Base-by-base conservation (phyloP, 2,329 filamentous ascomycete species). In the Monosporascus sp. region DNA sequence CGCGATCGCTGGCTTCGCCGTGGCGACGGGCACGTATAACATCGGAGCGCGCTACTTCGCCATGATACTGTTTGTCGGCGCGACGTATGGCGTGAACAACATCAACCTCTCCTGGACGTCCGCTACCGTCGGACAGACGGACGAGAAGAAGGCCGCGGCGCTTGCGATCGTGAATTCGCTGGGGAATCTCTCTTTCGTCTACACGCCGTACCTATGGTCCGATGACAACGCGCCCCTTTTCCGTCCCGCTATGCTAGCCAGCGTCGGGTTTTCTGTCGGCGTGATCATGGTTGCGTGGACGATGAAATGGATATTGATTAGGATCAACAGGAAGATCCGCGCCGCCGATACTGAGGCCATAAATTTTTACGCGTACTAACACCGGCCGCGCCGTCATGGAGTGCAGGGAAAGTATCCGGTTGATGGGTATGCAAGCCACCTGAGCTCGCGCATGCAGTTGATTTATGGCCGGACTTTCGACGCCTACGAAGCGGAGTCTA, bases 91-190 rank as follows among this genome's bases (percentile, higher is more conserved):
- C 2, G 70, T 76, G 22, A 77, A 76, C 57, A 72, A 68, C 48
- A 68, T 78, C n/a, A 72, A 73, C 39, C 62, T 77, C 0, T 72
- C 71, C 5, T 78, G 74, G 75, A 68, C 69, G 0, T 65, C 68
- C 0, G 65, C 62, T 0, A 70, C 69, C 0, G 67, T 74, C 18
- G 73, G 72, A 0, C 74, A 77, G 55, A 75, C 73, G 0, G 68
- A 73, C 4, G 75, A 77, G 60, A 77, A 77, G 62, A 77, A 74
- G 55, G 74, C 75, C 0, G 70, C 70, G 1, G 66, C 72, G 1
- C 65, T 78, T 8, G 72, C 72, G 9, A 71, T 75, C 20, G 55
- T 51, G 25, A 62, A 57, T 37, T 56, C 50, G 14, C 46, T 71
- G 18, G 66, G 67, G 25, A 72, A 71, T 51, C 62, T 65, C 3